Evolutionary conservation across 2,329 filamentous ascomycete genomes (phyloP), one percentile per base, ranked within the genome.

Genomic region (Ophiocordyceps robertsii): DNA sequence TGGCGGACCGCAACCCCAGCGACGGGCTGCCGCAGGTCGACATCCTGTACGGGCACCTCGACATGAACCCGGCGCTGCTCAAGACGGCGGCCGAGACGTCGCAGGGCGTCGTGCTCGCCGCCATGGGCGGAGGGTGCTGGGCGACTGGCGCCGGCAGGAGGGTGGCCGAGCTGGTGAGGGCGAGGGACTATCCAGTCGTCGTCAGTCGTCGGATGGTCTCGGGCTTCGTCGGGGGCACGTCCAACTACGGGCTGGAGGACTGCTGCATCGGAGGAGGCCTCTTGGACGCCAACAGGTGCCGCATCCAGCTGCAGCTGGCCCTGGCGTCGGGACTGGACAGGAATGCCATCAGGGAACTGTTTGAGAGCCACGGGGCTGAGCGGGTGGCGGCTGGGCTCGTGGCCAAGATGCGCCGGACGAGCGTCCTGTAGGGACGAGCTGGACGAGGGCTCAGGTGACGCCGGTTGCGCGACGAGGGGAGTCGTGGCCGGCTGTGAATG

Each of bases 41-140:
- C 47, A 69, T 78, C 29, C 53, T 78, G 6, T 76, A 73, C 53
- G 65, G 68, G 0, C 66, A 78, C 54, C 66, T 77, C 49, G 71
- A 68, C 44, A 68, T 73, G 51, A 61, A 69, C 46, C 59, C 68
- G 17, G 54, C 55, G 16, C 60, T 75, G 2, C 66, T 74, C 36
- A 56, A 63, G 24, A 64, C 67, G 0, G 67, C 72, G 3, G 62
- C 72, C n/a, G 59, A 58, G 1, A 61, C 33, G 2, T 72, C 73
- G 0, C 54, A 68, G 46, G 75, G 75, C 1, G 61, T 79, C 10
- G 70, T 78, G 2, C 68, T 70, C 19, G 73, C 73, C 0, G 73
- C 73, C 7, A 63, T 73, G 31, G 74, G 73, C 2, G 70, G 71
- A 3, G 74, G 73, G 6, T 67, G 68, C 1, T 66, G 71, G 58